Evolutionary conservation across 2,329 filamentous ascomycete genomes (phyloP), one percentile per base, ranked within the genome.

Genomic region (Cryphonectria radicalis): DNA sequence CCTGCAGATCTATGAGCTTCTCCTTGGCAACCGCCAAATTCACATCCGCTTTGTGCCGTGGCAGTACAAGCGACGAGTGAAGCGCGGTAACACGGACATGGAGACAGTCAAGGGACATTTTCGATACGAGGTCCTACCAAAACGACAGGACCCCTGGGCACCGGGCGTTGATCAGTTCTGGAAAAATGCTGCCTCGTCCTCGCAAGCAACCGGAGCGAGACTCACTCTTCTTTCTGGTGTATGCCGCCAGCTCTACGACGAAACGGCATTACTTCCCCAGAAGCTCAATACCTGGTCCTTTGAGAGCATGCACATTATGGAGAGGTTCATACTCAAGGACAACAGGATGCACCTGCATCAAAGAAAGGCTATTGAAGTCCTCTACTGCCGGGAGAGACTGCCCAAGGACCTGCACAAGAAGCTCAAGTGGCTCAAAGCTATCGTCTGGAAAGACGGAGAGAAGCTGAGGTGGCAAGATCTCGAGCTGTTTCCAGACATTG

Each of bases 201-300:
- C 22, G 25, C 17, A 46, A 14, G 63, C 71, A 3, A 63, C 67
- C 19, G 43, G 55, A n/a, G 70, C 69, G 14, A 77, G 76, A 3
- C 67, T 81, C 70, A 80, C 78, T 10, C 74, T 81, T 25, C 76
- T 81, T 2, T 78, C 78, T 3, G 71, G 74, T 4, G 79, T 80
- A 28, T 82, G 79, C 72, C 77, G 80, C 43, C 80, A 81, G 75
- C 77, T 82, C 19, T 80, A 81, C 76, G 74, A 77, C 68, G 80
- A 81, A 73, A 81, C 80, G 22, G 76, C 76, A 2, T 68, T 78
- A 42, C 73, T 82, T 43, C 80, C 80, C 10, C 81, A 79, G 67
- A 69, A 74, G 55, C 76, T 81, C 57, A 80, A 80, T 59, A 74
- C 74, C 43, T 81, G 80, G 80, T 79, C 77, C 0, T 81, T 81